Percentiles rank a stretch among this genome's conserved stretches.
phyloP scores from a whole-genome alignment of 768 basidiomycete genomes.

The Coprinopsis sp. region DNA sequence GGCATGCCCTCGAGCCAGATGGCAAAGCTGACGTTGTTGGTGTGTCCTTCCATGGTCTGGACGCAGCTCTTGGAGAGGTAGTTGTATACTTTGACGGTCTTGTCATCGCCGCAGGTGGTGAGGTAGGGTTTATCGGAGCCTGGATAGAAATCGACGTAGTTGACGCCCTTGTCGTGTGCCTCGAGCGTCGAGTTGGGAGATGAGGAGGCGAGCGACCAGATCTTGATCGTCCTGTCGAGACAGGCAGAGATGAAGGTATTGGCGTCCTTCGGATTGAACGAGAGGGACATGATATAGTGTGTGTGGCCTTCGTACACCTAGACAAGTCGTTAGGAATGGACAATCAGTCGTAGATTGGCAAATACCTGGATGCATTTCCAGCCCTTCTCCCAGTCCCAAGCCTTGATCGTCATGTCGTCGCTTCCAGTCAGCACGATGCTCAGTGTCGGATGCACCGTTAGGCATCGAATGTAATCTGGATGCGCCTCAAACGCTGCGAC shows the following conservation, averaged over 20 bases:
- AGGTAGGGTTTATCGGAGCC: conserved; percentile 96
- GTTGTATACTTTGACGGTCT: conserved; percentile 98
- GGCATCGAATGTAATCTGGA: conserved; percentile 96
- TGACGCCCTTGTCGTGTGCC: conserved; percentile 98
- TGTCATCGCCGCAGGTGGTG: conserved; percentile 95
- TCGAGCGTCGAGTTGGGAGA: conserved; percentile 94
- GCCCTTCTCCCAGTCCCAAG: conserved; percentile 99
- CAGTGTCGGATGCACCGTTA: conserved; percentile 92
- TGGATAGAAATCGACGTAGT: conserved; percentile 98
- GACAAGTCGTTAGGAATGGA: no score
- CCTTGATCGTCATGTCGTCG: conserved; percentile 99
- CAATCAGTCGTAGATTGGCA: no score
- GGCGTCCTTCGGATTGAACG: conserved; percentile 94
- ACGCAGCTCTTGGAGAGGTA: conserved; percentile 98
- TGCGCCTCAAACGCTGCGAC: conserved; percentile 93
- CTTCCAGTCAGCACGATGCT: conserved; percentile 91
- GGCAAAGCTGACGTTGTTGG: conserved; percentile 96
- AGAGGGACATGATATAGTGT: conserved; percentile 98
- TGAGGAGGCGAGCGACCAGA: conserved; percentile 89
- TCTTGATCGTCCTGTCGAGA: conserved; percentile 96
- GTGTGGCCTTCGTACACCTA: conserved; percentile 84
- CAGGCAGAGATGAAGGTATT: conserved; percentile 98
- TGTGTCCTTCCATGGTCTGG: conserved; percentile 96
- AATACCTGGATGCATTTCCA: conserved; percentile 99
- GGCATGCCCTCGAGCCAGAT: conserved; percentile 95